Evolutionary conservation across 768 basidiomycete genomes (phyloP).

Genomic region (Mrakia blollopis): DNA sequence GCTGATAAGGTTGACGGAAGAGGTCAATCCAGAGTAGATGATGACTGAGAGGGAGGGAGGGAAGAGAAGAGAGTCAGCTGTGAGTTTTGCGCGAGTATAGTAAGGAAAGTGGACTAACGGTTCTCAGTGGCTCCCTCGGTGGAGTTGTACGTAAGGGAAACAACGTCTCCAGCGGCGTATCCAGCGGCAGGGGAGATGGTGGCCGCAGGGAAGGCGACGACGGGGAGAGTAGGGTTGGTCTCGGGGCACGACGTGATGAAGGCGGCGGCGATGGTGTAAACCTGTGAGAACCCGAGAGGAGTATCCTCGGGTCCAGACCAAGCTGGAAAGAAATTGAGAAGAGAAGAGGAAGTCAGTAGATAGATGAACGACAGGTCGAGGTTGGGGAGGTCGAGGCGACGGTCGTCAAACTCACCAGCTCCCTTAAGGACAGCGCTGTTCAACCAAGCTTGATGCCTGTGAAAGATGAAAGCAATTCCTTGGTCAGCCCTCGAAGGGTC

Average conservation of each 20-base stretch:
- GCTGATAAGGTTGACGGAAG: slow-evolving; percentile 47
- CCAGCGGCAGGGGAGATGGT: slow-evolving; percentile 35
- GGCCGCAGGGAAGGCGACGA: slow-evolving; percentile 55
- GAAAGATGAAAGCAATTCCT: too few species aligned
- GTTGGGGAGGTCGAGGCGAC: too few species aligned
- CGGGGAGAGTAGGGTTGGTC: slow-evolving; percentile 53
- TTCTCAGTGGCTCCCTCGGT: slow-evolving; percentile 33
- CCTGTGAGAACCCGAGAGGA: slow-evolving; percentile 48
- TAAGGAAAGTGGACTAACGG: slow-evolving; percentile 10
- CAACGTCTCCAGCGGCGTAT: slow-evolving; percentile 38
- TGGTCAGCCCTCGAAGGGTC: too few species aligned
- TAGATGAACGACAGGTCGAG: too few species aligned
- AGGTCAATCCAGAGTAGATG: slow-evolving; percentile 52
- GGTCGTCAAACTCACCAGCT: not conserved
- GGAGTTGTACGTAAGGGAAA: slow-evolving; percentile 42
- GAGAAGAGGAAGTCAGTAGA: not conserved
- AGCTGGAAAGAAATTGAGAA: slow-evolving; percentile 49
- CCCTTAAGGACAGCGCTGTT: slow-evolving; percentile 33
- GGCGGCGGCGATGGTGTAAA: slow-evolving; percentile 50
- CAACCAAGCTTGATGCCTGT: slow-evolving; percentile 57
- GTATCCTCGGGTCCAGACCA: slow-evolving; percentile 62
- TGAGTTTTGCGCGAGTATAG: too few species aligned
- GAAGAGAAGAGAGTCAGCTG: too few species aligned
- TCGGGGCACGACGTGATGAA: slow-evolving; percentile 57
- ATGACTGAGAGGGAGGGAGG: slow-evolving; percentile 44